Base-by-base conservation (phyloP, 441 rosid species). In the Syzygium syzygioides region DNA sequence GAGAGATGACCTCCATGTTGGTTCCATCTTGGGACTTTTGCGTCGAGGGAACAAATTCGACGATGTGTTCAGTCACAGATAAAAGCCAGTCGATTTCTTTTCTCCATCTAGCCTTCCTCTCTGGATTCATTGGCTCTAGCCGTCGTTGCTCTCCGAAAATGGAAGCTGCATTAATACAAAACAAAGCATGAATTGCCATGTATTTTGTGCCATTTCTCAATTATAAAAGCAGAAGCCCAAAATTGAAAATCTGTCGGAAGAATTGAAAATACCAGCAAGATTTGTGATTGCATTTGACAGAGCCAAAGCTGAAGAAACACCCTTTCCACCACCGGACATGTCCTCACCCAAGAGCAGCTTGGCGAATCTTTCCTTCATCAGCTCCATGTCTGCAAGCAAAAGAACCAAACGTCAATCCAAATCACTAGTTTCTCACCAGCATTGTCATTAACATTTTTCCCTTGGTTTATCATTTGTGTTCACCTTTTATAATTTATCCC, bases 61-160 rank as follows among this genome's bases (percentile, higher is more conserved):
- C 99, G 56, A 98, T 90, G 90, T 95, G 91, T 92, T 98, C 98
- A 28, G 98, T 93, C 48, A 96, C 99, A 11, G 96, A 95, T 85
- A 98, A 93, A 68, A 98, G 94, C 98, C 96, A 97, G 83, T 94
- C 96, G 1, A 95, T 92, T 90, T 97, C 99, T 92, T 90, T 96
- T 91, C 94, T 96, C 99, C 99, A 98, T 88, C 96, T 94, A 5
- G 92, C 93, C 93, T 92, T 96, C 87, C 95, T 94, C 45, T 96
- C 99, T 11, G 93, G 89, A 28, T 97, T 86, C 96, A 97, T 96
- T 1, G 99, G 98, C 93, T 97, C 98, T 34, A 98, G 90, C 8
- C 94, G 95, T 23, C 89, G 87, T 91, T 94, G 98, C 87, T 98
- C 99, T n/a, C 99, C 99, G 62, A 98, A 97, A 14, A 94, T 96